Percentiles rank a stretch among this genome's conserved stretches.
phyloP scores from a whole-genome alignment of 805 yeast genomes.

The Allodekkera sacchari region DNA sequence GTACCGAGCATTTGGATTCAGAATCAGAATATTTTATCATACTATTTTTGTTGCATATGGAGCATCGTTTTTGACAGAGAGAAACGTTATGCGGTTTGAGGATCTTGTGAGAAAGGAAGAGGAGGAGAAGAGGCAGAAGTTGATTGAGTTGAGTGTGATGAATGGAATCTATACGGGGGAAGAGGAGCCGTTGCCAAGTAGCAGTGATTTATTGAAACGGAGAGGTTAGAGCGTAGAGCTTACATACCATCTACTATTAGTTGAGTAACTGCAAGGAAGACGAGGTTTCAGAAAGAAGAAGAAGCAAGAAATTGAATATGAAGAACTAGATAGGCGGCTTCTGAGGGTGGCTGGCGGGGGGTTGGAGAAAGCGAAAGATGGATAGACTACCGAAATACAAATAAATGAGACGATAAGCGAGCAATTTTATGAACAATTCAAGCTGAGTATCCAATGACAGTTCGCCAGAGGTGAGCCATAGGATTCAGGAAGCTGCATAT shows the following conservation, averaged over 20 bases:
- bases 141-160: constrained; percentile 25
- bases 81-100: constrained; percentile 27
- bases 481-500: too few relatives aligned
- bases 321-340: neutral
- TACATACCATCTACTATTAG: neutral
- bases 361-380: too few relatives aligned
- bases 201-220: neutral
- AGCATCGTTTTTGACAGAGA: constrained; percentile 28
- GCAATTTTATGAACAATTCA: too few relatives aligned
- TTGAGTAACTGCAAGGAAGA: neutral
- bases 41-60: constrained; percentile 29
- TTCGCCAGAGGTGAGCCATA: too few relatives aligned
- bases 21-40: constrained; percentile 29
- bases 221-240: neutral
- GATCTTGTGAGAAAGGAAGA: constrained; percentile 23
- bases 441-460: too few relatives aligned
- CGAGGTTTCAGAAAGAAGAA: neutral
- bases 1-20: constrained; percentile 27
- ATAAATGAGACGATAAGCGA: too few relatives aligned
- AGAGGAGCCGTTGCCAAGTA: constrained; percentile 11
- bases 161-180: constrained; percentile 25
- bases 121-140: constrained; percentile 21
- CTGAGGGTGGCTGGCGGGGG: neutral
- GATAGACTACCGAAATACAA: too few relatives aligned
- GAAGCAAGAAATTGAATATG: neutral